phyloP scores from a whole-genome alignment of 441 rosid species.

The Erodium moschatum region DNA sequence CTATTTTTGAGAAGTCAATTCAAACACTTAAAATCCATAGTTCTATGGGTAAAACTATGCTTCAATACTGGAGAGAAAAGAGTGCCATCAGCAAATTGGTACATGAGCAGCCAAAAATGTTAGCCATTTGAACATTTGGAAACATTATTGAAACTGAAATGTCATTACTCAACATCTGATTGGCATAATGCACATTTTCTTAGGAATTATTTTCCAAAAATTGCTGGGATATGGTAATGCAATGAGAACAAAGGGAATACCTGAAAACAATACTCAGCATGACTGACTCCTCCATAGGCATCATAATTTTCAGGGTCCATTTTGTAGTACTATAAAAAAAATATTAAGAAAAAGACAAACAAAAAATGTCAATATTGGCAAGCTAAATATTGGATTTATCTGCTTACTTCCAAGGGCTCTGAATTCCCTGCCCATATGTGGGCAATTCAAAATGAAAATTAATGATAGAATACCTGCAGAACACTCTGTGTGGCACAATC shows the following conservation, averaged over 20 bases:
- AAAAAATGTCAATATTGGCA: constrained; percentile 6
- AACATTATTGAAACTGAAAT: no score
- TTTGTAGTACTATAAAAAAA: constrained; percentile 46
- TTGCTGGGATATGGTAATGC: constrained; percentile 1
- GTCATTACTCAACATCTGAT: no score
- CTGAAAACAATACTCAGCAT: constrained; percentile 70
- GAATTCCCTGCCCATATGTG: constrained; percentile 11
- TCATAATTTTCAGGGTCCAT: constrained; percentile 55
- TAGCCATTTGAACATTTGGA: no score
- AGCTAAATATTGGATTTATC: neutral
- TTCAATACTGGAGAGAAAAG: no score
- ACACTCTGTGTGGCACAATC: constrained; percentile 29
- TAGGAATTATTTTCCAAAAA: neutral
- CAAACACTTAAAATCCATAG: no score
- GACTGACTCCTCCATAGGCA: constrained; percentile 54
- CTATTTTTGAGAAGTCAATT: no score
- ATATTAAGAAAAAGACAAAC: constrained; percentile 13
- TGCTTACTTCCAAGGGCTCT: neutral
- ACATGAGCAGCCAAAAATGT: no score
- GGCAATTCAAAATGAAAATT: constrained; percentile 3
- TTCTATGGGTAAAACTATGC: no score
- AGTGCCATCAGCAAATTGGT: no score
- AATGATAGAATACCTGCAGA: constrained; percentile 24
- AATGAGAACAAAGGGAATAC: constrained; percentile 24
- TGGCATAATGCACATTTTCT: no score